These are phyloP conservation scores for Artomyces pyxidatus DNA, from an alignment of 768 basidiomycete species.

Conservation along the genomic window DNA sequence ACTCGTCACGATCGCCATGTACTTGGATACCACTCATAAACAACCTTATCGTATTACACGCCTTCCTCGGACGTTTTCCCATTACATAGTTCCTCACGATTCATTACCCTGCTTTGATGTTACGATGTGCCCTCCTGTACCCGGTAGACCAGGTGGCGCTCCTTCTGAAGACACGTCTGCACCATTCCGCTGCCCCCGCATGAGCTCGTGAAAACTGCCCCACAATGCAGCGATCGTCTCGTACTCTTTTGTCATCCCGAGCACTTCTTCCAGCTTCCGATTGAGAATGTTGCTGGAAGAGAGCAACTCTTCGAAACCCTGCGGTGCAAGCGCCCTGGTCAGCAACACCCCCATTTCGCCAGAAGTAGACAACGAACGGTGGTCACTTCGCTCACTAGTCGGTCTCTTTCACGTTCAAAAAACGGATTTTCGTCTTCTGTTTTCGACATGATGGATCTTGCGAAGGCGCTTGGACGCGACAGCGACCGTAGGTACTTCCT, in stretches of 20 bases:
- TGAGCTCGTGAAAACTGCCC: slow-evolving; percentile 72
- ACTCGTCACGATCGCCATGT: slow-evolving; percentile 18
- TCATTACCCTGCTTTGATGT: slow-evolving; percentile 21
- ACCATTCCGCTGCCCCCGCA: slow-evolving; percentile 41
- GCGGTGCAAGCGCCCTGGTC: neutral
- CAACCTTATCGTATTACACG: neutral
- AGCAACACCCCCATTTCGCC: neutral
- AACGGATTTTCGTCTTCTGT: slow-evolving; percentile 38
- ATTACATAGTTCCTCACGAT: slow-evolving; percentile 12
- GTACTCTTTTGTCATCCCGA: slow-evolving; percentile 90
- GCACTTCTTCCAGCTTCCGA: slow-evolving; percentile 86
- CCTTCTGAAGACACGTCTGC: slow-evolving; percentile 21
- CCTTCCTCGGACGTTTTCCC: too few species aligned
- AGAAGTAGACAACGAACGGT: slow-evolving; percentile 35
- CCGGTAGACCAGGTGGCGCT: slow-evolving; percentile 40
- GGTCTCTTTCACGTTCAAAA: slow-evolving; percentile 76
- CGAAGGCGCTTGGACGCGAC: too few species aligned
- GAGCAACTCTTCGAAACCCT: slow-evolving; percentile 87
- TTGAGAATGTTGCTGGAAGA: slow-evolving; percentile 81
- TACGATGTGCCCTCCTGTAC: slow-evolving; percentile 65
- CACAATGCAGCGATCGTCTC: slow-evolving; percentile 81
- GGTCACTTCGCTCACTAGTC: slow-evolving; percentile 65
- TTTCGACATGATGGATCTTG: too few species aligned
- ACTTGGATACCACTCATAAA: slow-evolving; percentile 25
- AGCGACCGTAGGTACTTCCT: too few species aligned